A percentile compares a stretch with the other conserved stretches of the same genome.
Conservation (phyloP, 257 asterid species). For the Paulownia fortunei region DNA sequence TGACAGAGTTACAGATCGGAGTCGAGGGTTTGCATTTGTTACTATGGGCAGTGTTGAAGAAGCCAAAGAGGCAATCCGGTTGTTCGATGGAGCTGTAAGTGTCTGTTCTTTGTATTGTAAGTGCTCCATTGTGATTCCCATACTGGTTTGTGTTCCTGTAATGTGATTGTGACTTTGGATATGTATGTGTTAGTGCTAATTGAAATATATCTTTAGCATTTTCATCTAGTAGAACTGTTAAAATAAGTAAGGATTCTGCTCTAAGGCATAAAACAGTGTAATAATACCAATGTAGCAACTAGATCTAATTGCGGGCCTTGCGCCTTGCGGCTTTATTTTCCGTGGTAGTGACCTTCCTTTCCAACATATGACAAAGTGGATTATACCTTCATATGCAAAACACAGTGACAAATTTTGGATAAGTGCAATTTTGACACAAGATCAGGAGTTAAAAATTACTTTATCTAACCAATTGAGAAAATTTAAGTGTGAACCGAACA, state of each 20-base stretch:
- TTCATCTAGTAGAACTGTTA: not conserved
- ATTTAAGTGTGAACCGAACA: too few species aligned
- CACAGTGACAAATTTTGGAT: too few species aligned
- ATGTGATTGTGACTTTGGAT: not conserved
- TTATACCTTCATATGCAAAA: too few species aligned
- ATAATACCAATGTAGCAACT: not conserved
- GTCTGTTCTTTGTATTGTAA: not conserved
- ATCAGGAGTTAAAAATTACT: too few species aligned
- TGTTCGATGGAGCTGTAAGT: conserved; percentile 94
- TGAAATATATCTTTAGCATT: not conserved
- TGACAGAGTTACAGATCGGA: conserved; percentile 85
- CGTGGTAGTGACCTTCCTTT: not conserved
- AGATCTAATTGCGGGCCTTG: not conserved
- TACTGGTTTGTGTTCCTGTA: not conserved
- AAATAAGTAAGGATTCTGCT: not conserved
- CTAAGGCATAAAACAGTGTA: not conserved
- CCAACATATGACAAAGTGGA: not conserved
- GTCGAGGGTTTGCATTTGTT: conserved; percentile 92
- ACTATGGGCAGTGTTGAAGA: conserved; percentile 84
- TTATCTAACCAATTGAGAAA: too few species aligned
- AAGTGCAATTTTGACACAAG: too few species aligned
- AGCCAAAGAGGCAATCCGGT: conserved; percentile 81
- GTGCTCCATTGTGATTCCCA: not conserved
- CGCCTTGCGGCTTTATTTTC: not conserved
- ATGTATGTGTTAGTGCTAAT: not conserved